Conservation (phyloP, 306 rosid genomes). For the Trichosanthes cucumerina region DNA sequence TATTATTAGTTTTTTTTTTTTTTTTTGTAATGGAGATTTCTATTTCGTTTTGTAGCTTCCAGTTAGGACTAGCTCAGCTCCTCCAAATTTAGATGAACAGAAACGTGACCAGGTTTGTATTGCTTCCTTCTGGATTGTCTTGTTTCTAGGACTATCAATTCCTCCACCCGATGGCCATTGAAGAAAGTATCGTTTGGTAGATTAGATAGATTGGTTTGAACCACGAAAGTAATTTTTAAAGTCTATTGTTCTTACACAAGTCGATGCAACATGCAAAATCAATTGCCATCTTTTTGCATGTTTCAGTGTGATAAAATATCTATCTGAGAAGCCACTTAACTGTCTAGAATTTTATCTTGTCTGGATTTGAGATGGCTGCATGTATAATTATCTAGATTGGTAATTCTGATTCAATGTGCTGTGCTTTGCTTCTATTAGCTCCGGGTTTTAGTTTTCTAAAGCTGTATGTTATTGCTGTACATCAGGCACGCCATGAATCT, state of each 20-base stretch:
- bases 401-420: not conserved
- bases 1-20: not conserved
- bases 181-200: not conserved
- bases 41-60: conserved; percentile 54
- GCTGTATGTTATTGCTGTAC: conserved; percentile 8
- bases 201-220: not conserved
- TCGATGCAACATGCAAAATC: not conserved
- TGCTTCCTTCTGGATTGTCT: not conserved
- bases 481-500: conserved; percentile 61
- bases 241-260: not conserved
- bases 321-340: not conserved
- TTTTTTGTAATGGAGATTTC: not conserved
- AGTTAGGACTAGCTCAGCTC: conserved; percentile 92
- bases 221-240: not conserved
- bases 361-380: not conserved
- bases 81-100: conserved; percentile 95
- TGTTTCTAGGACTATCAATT: conserved; percentile 3
- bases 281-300: not conserved
- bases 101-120: conserved; percentile 63
- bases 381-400: not conserved
- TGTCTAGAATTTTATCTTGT: not conserved
- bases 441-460: conserved; percentile 11
- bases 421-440: not conserved
- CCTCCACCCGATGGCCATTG: too few relatives aligned
- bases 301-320: not conserved